phyloP scores from a whole-genome alignment of 768 basidiomycete species.

The Cubamyces sp. region DNA sequence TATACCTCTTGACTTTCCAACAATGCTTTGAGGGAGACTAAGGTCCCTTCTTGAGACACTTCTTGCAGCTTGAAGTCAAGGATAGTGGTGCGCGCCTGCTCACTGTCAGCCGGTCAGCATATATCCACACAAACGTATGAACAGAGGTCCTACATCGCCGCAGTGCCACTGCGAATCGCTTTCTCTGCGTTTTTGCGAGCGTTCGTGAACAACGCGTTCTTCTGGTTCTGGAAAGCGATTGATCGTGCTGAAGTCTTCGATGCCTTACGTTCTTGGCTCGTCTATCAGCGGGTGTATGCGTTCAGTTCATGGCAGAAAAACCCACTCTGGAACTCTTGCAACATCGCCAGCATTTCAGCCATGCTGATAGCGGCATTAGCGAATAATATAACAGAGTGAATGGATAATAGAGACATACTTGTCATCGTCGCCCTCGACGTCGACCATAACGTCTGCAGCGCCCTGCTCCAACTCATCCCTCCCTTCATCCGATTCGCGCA shows the following conservation, averaged over 20 bases:
- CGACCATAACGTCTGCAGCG: background rate
- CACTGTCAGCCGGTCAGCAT: conserved; percentile 26
- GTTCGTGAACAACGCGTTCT: conserved; percentile 28
- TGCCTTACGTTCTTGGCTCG: conserved; percentile 31
- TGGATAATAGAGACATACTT: conserved; percentile 5
- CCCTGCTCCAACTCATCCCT: conserved; percentile 9
- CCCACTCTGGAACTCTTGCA: conserved; percentile 35
- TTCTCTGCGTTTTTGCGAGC: conserved; percentile 28
- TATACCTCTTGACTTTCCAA: conserved; percentile 27
- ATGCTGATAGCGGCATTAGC: conserved; percentile 16
- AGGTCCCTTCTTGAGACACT: conserved; percentile 22
- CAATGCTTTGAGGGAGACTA: conserved; percentile 24
- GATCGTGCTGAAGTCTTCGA: conserved; percentile 27
- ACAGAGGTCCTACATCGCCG: conserved; percentile 26
- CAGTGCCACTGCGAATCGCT: conserved; percentile 26
- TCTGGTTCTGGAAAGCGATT: conserved; percentile 31
- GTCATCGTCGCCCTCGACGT: conserved; percentile 24
- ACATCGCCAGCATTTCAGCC: conserved; percentile 33
- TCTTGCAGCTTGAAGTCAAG: conserved; percentile 31
- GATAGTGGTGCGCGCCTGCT: conserved; percentile 31
- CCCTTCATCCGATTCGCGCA: background rate
- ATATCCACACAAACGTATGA: background rate
- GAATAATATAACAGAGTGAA: background rate
- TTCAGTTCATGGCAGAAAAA: background rate
- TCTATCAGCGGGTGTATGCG: background rate